Evolutionary conservation across 2,329 filamentous ascomycete species (phyloP), one percentile per base, ranked within the genome.

Genomic region (Penicillium thymicola): DNA sequence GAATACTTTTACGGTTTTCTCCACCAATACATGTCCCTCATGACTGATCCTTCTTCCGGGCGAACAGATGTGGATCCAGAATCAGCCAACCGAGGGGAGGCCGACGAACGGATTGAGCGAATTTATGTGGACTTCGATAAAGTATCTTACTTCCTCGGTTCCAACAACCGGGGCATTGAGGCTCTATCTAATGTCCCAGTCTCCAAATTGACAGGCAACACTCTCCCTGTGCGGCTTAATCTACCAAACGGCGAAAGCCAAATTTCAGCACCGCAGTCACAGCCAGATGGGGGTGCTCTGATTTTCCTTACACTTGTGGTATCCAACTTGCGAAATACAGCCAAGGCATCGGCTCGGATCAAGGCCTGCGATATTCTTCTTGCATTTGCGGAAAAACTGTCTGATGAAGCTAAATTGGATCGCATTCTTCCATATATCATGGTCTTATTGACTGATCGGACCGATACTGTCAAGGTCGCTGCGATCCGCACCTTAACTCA

Each of bases 1-100:
- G 85, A 90, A 56, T 99, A 99, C 75, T 99, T 99, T 68, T 97
- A 97, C 79, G 95, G 86, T 70, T 97, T 99, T 70, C 80, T 99
- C 32, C 94, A 99, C 71, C 92, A 97, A 67, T 96, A 99, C 70
- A 97, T 99, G 91, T 90, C 90, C 64, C 83, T 96, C 53, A 90
- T 99, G 60, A 97, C 94, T 4, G 92, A 97, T 70, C 89, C 92
- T 0, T 90, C 89, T 0, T 90, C 90, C 1, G 91, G 90, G 0
- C 87, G 89, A 62, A 86, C 84, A 51, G 83, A 87, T 11, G 82
- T 90, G 41, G 87, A 88, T 10, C 84, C 88, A 1, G 81, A 85
- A 11, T 77, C 81, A 3, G 85, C 84, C 61, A 95, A 92, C 67
- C 80, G 92, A 51, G 89, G 89, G 58, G 92, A 97, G 72, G 87